phyloP scores from a whole-genome alignment of 1,139 yeast genomes.

The Keqinozyma sinolaborantium region DNA sequence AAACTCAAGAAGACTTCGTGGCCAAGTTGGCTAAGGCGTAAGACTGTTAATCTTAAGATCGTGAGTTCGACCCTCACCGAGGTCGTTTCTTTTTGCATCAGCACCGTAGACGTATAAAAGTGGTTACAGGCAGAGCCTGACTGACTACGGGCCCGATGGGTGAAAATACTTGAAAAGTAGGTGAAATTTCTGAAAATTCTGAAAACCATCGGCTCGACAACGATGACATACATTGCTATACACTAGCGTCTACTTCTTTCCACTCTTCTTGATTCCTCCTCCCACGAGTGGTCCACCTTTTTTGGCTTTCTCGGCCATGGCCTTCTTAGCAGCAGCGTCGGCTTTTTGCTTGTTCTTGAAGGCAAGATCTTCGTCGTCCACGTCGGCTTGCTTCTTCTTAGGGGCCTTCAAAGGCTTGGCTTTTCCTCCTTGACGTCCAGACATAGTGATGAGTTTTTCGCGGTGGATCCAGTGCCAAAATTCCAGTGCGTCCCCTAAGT shows the following conservation, averaged over 20 bases:
- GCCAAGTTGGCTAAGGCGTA: slow-evolving; percentile 55
- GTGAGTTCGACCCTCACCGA: slow-evolving; percentile 44
- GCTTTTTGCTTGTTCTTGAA: slow-evolving; percentile 94
- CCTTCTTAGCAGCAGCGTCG: slow-evolving; percentile 90
- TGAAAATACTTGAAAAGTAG: neutral
- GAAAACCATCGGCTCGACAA: neutral
- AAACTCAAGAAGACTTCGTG: slow-evolving; percentile 41
- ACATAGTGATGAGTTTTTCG: no score
- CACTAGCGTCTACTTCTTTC: slow-evolving; percentile 39
- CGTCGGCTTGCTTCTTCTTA: slow-evolving; percentile 67
- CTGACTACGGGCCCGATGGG: neutral
- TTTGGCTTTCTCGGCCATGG: slow-evolving; percentile 81
- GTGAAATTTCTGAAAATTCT: neutral
- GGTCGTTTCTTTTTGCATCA: slow-evolving; percentile 25
- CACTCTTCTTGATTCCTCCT: slow-evolving; percentile 93
- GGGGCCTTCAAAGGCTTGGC: slow-evolving; percentile 68
- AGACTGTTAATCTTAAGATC: slow-evolving; percentile 49
- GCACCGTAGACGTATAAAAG: neutral
- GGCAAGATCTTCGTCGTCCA: slow-evolving; percentile 85
- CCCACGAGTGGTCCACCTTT: slow-evolving; percentile 90
- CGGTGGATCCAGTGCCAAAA: no score
- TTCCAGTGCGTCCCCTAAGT: neutral
- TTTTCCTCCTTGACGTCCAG: slow-evolving; percentile 75
- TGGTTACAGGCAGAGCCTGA: neutral
- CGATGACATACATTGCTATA: no score